Evolutionary conservation across 768 basidiomycete genomes (phyloP).

Genomic region (Tephrocybe sp.): DNA sequence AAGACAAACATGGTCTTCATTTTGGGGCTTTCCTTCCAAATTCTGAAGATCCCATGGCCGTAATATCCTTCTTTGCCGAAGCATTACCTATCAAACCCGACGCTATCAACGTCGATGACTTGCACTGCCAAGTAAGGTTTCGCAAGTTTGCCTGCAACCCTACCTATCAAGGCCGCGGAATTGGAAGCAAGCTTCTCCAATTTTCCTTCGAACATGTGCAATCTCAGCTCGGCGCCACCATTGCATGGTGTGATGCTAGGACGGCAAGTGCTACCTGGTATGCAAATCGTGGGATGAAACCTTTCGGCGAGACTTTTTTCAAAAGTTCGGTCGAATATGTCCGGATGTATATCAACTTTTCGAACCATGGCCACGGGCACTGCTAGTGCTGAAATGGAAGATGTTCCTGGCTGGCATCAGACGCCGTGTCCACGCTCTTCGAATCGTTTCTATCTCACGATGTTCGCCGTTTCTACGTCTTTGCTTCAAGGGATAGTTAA

Average conservation of each 20-base stretch:
- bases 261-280: constrained; percentile 40
- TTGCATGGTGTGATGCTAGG: constrained; percentile 62
- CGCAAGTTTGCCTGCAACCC: constrained; percentile 60
- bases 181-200: constrained; percentile 48
- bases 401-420: background rate
- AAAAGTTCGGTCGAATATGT: constrained; percentile 56
- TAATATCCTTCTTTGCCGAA: constrained; percentile 57
- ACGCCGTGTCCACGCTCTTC: background rate
- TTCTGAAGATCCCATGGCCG: constrained; percentile 39
- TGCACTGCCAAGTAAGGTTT: constrained; percentile 38
- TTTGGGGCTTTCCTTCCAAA: constrained; percentile 50
- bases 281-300: constrained; percentile 43
- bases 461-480: background rate
- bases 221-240: constrained; percentile 36
- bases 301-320: constrained; percentile 51
- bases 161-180: constrained; percentile 47
- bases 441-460: background rate
- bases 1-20: constrained; percentile 50
- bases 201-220: constrained; percentile 29
- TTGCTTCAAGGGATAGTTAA: background rate
- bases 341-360: constrained; percentile 39
- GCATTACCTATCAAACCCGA: constrained; percentile 27
- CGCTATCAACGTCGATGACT: constrained; percentile 5
- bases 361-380: background rate
- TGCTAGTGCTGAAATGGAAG: background rate